phyloP scores from a whole-genome alignment of 345 rosid genomes.

The Hypericum perforatum region DNA sequence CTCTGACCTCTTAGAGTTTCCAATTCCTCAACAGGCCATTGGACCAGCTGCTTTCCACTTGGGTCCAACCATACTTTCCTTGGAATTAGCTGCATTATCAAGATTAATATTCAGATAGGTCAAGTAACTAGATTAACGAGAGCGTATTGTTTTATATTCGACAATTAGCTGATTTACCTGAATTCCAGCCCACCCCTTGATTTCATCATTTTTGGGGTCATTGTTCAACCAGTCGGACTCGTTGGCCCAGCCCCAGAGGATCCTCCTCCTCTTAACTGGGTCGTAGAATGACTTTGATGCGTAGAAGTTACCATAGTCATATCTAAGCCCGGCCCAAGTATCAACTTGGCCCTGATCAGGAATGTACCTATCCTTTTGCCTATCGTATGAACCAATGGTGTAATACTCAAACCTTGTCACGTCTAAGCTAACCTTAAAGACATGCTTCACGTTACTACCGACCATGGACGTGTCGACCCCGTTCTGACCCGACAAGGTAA shows the following conservation, averaged over 20 bases:
- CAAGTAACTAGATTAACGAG: too few species aligned
- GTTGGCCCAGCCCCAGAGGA: slow-evolving; percentile 4
- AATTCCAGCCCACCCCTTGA: slow-evolving; percentile 1
- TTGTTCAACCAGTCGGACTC: neutral
- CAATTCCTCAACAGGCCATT: slow-evolving; percentile 64
- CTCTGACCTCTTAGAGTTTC: slow-evolving; percentile 23
- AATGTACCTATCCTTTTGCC: neutral
- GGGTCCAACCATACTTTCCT: slow-evolving; percentile 44
- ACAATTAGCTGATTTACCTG: neutral
- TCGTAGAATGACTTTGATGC: slow-evolving; percentile 1
- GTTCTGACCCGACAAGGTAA: neutral
- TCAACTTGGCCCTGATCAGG: neutral
- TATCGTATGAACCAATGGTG: neutral
- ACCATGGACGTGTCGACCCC: neutral
- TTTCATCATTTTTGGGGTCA: neutral
- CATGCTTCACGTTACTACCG: neutral
- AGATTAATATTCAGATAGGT: neutral
- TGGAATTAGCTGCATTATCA: slow-evolving; percentile 40
- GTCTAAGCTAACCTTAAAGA: neutral
- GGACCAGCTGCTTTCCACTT: slow-evolving; percentile 47
- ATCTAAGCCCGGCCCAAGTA: neutral
- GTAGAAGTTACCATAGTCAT: slow-evolving; percentile 3
- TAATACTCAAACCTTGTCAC: slow-evolving; percentile 2
- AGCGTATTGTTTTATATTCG: neutral
- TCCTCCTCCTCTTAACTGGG: neutral